Evolutionary conservation across 2,329 filamentous ascomycete genomes (phyloP).

Genomic region (Ascocoryne sarcoides): DNA sequence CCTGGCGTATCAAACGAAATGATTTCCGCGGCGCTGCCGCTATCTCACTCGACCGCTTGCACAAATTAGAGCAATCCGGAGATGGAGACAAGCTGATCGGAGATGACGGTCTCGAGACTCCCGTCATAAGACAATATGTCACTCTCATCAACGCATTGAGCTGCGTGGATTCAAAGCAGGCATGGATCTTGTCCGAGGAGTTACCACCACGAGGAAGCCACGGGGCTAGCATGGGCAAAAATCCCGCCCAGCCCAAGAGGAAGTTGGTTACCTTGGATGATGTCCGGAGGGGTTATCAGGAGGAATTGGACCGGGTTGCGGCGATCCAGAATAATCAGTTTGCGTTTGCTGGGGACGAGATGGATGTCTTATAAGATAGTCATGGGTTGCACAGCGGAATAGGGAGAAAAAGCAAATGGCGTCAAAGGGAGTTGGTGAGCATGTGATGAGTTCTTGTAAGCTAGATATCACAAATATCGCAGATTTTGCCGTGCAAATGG

Average conservation of each 20-base stretch:
- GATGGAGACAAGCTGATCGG: slow-evolving; percentile 46
- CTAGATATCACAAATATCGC: no score
- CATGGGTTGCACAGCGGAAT: neutral
- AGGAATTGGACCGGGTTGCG: slow-evolving; percentile 78
- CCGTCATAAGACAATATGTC: slow-evolving; percentile 69
- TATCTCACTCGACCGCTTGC: slow-evolving; percentile 53
- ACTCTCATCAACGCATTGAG: slow-evolving; percentile 86
- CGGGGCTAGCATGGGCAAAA: slow-evolving; percentile 18
- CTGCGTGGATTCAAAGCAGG: slow-evolving; percentile 73
- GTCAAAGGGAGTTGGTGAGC: slow-evolving; percentile 3
- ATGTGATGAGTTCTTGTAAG: no score
- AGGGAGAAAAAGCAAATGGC: neutral
- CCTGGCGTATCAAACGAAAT: slow-evolving; percentile 77
- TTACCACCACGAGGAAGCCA: slow-evolving; percentile 22
- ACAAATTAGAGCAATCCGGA: slow-evolving; percentile 49
- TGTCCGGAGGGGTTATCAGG: slow-evolving; percentile 80
- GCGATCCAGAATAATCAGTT: slow-evolving; percentile 87
- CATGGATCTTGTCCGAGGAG: slow-evolving; percentile 62
- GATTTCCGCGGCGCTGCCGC: slow-evolving; percentile 76
- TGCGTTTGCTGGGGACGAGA: slow-evolving; percentile 50
- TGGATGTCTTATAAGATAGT: slow-evolving; percentile 33
- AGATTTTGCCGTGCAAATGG: no score
- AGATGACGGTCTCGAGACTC: slow-evolving; percentile 50
- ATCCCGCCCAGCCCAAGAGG: slow-evolving; percentile 40
- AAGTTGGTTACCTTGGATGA: slow-evolving; percentile 79